These are phyloP conservation scores for Trypanosoma caninum DNA, from an alignment of 208 protist species.

Conservation along the genomic window DNA sequence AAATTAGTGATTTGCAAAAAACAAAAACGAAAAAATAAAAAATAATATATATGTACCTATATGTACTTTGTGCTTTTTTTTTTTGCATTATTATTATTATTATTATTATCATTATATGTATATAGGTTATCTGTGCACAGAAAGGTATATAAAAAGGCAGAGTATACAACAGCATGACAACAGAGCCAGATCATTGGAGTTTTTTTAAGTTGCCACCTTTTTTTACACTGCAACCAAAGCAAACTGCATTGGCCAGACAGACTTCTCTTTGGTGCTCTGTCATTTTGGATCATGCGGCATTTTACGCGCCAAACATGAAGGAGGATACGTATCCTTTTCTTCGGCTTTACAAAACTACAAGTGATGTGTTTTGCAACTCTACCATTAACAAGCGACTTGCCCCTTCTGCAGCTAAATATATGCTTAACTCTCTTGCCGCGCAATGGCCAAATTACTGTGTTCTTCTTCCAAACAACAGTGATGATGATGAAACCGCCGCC, in stretches of 20 bases:
- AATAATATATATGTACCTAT: constrained; percentile 4
- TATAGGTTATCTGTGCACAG: neutral
- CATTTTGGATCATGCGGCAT: constrained; percentile 74
- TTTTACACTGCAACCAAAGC: constrained; percentile 74
- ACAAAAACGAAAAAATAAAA: constrained; percentile 1
- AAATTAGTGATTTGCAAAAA: neutral
- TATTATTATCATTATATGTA: constrained; percentile 9
- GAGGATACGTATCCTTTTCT: constrained; percentile 33
- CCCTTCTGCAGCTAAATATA: constrained; percentile 35
- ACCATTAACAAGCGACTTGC: constrained; percentile 61
- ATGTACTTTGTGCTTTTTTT: constrained; percentile 7
- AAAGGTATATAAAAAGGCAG: neutral
- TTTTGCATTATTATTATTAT: constrained; percentile 20
- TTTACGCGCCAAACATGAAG: constrained; percentile 38
- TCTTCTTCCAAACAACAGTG: constrained; percentile 29
- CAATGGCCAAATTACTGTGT: constrained; percentile 61
- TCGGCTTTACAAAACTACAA: constrained; percentile 62
- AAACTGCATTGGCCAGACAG: constrained; percentile 58
- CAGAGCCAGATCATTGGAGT: constrained; percentile 58
- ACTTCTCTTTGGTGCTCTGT: constrained; percentile 53
- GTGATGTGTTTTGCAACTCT: constrained; percentile 75
- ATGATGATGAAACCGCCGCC: constrained; percentile 30
- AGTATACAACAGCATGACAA: constrained; percentile 16
- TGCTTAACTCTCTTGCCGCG: constrained; percentile 60
- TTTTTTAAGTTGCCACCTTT: constrained; percentile 85